These are phyloP conservation scores for Curvularia hawaiiensis DNA, from an alignment of 2,329 filamentous ascomycete genomes.

Conservation along the genomic window DNA sequence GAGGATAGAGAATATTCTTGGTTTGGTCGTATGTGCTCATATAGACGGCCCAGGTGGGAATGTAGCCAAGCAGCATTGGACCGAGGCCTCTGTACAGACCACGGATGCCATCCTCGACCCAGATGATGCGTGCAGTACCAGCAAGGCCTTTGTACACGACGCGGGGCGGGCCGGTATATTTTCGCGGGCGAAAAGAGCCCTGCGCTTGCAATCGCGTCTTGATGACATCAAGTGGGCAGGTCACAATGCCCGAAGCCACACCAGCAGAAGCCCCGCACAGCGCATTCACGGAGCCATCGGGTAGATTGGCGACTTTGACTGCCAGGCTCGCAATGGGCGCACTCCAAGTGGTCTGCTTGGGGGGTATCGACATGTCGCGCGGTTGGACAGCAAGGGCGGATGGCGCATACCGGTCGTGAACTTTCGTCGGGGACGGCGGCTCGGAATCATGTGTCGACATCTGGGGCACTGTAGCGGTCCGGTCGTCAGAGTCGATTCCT, in stretches of 20 bases:
- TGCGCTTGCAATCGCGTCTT: conserved; percentile 98
- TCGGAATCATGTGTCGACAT: conserved; percentile 46
- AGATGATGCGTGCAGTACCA: conserved; percentile 85
- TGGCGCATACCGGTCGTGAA: conserved; percentile 44
- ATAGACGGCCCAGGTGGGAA: conserved; percentile 98
- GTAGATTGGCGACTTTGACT: conserved; percentile 53
- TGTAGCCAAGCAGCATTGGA: conserved; percentile 91
- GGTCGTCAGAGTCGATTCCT: conserved; percentile 25
- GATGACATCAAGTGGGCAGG: conserved; percentile 97
- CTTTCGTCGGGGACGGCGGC: conserved; percentile 44
- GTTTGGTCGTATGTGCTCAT: conserved; percentile 94
- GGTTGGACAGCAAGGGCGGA: conserved; percentile 18
- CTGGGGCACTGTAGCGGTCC: conserved; percentile 35
- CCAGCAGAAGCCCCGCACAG: conserved; percentile 87
- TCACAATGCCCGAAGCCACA: conserved; percentile 91
- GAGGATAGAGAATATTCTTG: conserved; percentile 72
- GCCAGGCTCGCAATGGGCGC: conserved; percentile 44
- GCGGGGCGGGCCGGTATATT: conserved; percentile 55
- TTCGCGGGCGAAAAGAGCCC: conserved; percentile 72
- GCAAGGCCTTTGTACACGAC: conserved; percentile 81
- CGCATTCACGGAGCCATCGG: conserved; percentile 71
- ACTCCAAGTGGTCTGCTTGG: conserved; percentile 24
- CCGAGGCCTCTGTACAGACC: conserved; percentile 94
- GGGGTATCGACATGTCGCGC: conserved; percentile 27
- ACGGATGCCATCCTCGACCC: conserved; percentile 82